Evolutionary conservation across 2,329 filamentous ascomycete species (phyloP).

Genomic region (Lasiodiplodia gonubiensis): DNA sequence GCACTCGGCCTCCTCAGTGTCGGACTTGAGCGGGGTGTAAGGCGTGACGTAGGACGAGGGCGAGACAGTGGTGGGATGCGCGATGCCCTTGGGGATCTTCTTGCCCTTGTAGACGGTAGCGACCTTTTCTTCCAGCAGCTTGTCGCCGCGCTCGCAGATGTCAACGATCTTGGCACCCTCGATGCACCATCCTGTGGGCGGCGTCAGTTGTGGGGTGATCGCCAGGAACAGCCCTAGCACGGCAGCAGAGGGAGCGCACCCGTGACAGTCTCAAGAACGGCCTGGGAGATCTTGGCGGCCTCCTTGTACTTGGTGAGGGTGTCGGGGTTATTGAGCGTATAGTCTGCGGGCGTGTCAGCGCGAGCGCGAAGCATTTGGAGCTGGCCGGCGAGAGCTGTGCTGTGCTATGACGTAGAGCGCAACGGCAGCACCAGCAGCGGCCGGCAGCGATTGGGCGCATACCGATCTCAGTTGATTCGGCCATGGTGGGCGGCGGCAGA

Average conservation of each 20-base stretch:
- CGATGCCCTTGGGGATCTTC: slow-evolving; percentile 93
- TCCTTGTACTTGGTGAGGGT: slow-evolving; percentile 99
- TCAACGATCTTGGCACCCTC: slow-evolving; percentile 91
- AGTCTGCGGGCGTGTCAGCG: slow-evolving; percentile 62
- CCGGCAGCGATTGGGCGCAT: slow-evolving; percentile 4
- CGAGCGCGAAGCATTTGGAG: slow-evolving; percentile 15
- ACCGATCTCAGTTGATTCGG: slow-evolving; percentile 26
- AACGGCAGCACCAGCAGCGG: neutral
- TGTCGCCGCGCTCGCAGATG: slow-evolving; percentile 94
- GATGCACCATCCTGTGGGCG: slow-evolving; percentile 65
- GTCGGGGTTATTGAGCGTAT: slow-evolving; percentile 87
- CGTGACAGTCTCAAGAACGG: slow-evolving; percentile 85
- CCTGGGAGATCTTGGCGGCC: slow-evolving; percentile 92
- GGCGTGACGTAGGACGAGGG: slow-evolving; percentile 94
- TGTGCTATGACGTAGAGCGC: slow-evolving; percentile 28
- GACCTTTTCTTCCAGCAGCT: slow-evolving; percentile 91
- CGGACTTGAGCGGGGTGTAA: slow-evolving; percentile 89
- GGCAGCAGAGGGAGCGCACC: slow-evolving; percentile 49
- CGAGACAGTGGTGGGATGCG: slow-evolving; percentile 93
- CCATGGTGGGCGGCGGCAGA: slow-evolving; percentile 18
- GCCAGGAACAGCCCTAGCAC: slow-evolving; percentile 13
- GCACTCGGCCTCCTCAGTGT: slow-evolving; percentile 80
- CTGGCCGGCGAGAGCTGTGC: slow-evolving; percentile 5
- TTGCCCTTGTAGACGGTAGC: slow-evolving; percentile 98
- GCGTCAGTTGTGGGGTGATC: slow-evolving; percentile 35